Conservation (phyloP, 345 rosid genomes). For the Pistacia atlantica region DNA sequence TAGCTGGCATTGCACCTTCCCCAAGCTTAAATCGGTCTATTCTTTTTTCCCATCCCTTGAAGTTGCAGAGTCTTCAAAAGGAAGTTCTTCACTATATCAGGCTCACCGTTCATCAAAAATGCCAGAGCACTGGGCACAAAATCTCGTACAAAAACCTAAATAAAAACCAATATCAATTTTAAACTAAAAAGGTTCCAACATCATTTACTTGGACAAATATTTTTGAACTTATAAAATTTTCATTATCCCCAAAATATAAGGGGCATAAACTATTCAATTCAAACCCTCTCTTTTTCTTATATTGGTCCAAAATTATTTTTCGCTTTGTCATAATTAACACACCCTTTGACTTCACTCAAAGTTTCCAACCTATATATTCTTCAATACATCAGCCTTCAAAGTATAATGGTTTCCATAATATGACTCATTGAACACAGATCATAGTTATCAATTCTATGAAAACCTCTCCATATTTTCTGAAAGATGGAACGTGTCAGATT, state of each 20-base stretch:
- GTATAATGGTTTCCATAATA: neutral
- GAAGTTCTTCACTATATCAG: slow-evolving; percentile 76
- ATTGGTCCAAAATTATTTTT: neutral
- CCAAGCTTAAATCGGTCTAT: slow-evolving; percentile 79
- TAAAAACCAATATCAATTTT: neutral
- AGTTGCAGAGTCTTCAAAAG: slow-evolving; percentile 69
- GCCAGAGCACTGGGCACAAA: slow-evolving; percentile 85
- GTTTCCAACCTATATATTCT: neutral
- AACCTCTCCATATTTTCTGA: neutral
- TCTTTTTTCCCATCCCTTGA: slow-evolving; percentile 79
- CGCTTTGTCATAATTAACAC: neutral
- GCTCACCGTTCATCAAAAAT: slow-evolving; percentile 74
- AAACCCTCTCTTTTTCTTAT: neutral
- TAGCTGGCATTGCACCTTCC: slow-evolving; percentile 83
- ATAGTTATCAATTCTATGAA: neutral
- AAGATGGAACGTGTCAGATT: neutral
- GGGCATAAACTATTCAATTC: neutral
- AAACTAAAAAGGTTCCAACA: neutral
- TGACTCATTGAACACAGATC: neutral
- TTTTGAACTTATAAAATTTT: neutral
- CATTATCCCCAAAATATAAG: neutral
- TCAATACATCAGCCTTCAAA: neutral
- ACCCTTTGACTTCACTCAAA: neutral
- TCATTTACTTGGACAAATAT: neutral
- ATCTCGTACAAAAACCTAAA: slow-evolving; percentile 74